Evolutionary conservation across 2,329 filamentous ascomycete species (phyloP).

Genomic region (Hymenoscyphus fraxineus): DNA sequence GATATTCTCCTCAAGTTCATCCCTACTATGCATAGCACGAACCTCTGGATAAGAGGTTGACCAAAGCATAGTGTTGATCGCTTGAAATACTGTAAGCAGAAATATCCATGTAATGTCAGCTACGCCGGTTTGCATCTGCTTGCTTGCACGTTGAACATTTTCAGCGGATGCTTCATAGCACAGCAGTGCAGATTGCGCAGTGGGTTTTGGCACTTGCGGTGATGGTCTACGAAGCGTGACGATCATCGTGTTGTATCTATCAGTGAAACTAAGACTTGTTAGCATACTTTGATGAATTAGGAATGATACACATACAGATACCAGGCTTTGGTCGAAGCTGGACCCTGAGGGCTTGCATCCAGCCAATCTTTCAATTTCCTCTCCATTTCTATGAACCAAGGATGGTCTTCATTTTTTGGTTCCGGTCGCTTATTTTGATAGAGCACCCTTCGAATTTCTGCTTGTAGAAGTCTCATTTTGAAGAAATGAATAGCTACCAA

Average conservation of each 20-base stretch:
- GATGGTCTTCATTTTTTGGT: slow-evolving; percentile 74
- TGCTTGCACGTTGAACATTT: slow-evolving; percentile 76
- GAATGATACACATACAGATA: slow-evolving; percentile 37
- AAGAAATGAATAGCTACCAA: slow-evolving; percentile 88
- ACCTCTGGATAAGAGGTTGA: slow-evolving; percentile 83
- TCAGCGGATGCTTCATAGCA: slow-evolving; percentile 81
- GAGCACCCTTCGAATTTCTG: slow-evolving; percentile 79
- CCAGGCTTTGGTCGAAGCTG: slow-evolving; percentile 73
- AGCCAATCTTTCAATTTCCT: slow-evolving; percentile 77
- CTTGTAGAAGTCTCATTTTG: slow-evolving; percentile 82
- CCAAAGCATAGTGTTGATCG: slow-evolving; percentile 89
- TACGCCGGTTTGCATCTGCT: slow-evolving; percentile 70
- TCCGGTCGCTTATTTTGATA: slow-evolving; percentile 80
- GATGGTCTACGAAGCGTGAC: slow-evolving; percentile 86
- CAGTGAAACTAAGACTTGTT: slow-evolving; percentile 50
- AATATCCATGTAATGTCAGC: slow-evolving; percentile 95
- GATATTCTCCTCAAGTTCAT: slow-evolving; percentile 74
- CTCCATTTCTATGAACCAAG: slow-evolving; percentile 82
- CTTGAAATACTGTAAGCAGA: slow-evolving; percentile 83
- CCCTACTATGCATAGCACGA: slow-evolving; percentile 64
- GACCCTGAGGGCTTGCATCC: slow-evolving; percentile 67
- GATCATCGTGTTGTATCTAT: slow-evolving; percentile 80
- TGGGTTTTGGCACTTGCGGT: slow-evolving; percentile 85
- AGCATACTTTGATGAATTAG: slow-evolving; percentile 15
- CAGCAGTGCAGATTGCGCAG: slow-evolving; percentile 68